phyloP scores from a whole-genome alignment of 176 grass and related monocot genomes.

The Microstegium vimineum region DNA sequence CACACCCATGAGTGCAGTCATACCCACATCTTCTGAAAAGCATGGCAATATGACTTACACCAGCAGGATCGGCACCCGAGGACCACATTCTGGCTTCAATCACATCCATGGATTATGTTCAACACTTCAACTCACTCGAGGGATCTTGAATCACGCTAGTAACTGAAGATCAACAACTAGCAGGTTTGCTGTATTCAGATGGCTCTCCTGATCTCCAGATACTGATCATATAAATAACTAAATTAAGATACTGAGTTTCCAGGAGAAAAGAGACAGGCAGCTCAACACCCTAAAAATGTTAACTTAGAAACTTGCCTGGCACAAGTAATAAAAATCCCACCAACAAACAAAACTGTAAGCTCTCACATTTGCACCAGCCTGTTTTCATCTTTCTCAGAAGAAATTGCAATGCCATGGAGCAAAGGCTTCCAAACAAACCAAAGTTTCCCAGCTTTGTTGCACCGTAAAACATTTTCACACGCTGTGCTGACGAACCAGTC shows the following conservation, averaged over 20 bases:
- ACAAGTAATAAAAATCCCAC: no score
- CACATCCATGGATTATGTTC: not conserved
- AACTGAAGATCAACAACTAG: not conserved
- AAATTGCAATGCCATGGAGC: not conserved
- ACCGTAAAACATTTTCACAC: not conserved
- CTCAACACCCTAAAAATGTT: not conserved
- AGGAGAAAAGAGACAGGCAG: not conserved
- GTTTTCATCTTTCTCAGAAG: no score
- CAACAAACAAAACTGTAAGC: slow-evolving; percentile 9
- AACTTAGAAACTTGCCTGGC: not conserved
- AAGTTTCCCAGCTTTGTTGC: not conserved
- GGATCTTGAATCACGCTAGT: not conserved
- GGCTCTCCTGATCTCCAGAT: not conserved
- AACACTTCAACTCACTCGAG: not conserved
- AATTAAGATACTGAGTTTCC: not conserved
- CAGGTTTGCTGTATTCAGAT: not conserved
- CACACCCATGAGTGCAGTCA: not conserved
- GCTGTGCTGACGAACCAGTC: slow-evolving; percentile 2
- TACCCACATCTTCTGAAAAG: not conserved
- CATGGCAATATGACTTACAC: not conserved
- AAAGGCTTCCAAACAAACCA: not conserved
- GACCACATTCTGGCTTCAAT: not conserved
- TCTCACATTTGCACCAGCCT: not conserved
- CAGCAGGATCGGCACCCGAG: not conserved
- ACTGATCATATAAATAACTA: not conserved